Evolutionary conservation across 257 asterid genomes (phyloP).

Genomic region (Pogostemon cablin): DNA sequence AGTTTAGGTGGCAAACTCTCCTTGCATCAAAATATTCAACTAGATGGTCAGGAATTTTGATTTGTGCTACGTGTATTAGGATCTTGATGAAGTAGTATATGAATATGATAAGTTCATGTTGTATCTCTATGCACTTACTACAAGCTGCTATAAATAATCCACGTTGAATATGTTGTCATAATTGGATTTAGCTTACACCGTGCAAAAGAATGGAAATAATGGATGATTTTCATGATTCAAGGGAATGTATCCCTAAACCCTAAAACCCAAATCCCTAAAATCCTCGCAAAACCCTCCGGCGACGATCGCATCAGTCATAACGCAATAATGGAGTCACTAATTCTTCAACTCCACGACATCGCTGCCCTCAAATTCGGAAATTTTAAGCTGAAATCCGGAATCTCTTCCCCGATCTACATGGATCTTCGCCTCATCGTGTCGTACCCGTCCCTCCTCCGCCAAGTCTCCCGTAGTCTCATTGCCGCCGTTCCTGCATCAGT

Average conservation of each 20-base stretch:
- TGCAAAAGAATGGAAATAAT: too few relatives aligned
- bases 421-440: slow-evolving; percentile 94
- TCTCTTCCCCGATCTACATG: slow-evolving; percentile 88
- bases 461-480: slow-evolving; percentile 66
- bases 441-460: slow-evolving; percentile 75
- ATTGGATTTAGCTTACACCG: too few relatives aligned
- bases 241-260: too few relatives aligned
- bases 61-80: slow-evolving; percentile 28
- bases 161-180: too few relatives aligned
- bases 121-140: slow-evolving; percentile 20
- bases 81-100: background rate
- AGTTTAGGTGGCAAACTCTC: slow-evolving; percentile 32
- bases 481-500: slow-evolving; percentile 60
- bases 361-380: slow-evolving; percentile 90
- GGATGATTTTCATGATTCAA: too few relatives aligned
- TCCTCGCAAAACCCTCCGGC: slow-evolving; percentile 16
- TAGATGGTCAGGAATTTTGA: slow-evolving; percentile 26
- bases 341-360: slow-evolving; percentile 83
- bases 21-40: slow-evolving; percentile 33
- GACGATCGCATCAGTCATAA: slow-evolving; percentile 4
- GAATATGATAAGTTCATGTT: slow-evolving; percentile 26
- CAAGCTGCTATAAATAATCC: slow-evolving; percentile 23
- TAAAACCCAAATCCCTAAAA: slow-evolving; percentile 10
- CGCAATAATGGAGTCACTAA: slow-evolving; percentile 68
- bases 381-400: slow-evolving; percentile 93